Conservation (phyloP, 805 yeast genomes). For the Sporopachydermia lactativora region DNA sequence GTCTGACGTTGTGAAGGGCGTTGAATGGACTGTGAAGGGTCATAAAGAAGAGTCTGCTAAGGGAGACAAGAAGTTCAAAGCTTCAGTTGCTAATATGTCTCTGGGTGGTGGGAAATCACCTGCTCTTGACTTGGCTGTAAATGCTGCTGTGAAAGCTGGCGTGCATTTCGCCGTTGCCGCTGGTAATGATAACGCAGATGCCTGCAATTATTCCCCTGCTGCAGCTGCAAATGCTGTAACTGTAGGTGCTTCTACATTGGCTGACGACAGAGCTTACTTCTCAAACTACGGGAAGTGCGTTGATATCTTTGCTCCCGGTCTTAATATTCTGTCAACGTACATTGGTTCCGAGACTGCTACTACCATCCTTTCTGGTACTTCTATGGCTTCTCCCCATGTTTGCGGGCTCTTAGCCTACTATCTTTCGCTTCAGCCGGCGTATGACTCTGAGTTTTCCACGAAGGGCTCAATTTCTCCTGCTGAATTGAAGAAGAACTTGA, state of each 20-base stretch:
- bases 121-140: conserved; percentile 73
- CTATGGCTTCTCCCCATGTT: conserved; percentile 97
- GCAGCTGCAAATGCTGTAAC: conserved; percentile 68
- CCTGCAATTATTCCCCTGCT: conserved; percentile 89
- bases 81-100: conserved; percentile 86
- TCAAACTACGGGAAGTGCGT: conserved; percentile 95
- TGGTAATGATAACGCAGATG: conserved; percentile 88
- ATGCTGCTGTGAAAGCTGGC: conserved; percentile 82
- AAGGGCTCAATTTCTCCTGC: conserved; percentile 43
- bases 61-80: conserved; percentile 55
- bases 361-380: conserved; percentile 72
- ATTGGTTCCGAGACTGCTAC: conserved; percentile 66
- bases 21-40: conserved; percentile 67
- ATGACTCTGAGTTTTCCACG: conserved; percentile 46
- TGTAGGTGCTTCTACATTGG: conserved; percentile 87
- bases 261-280: conserved; percentile 87
- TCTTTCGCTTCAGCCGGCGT: conserved; percentile 71
- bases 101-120: conserved; percentile 89
- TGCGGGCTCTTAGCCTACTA: conserved; percentile 85
- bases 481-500: conserved; percentile 62
- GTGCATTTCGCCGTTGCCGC: conserved; percentile 93
- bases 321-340: conserved; percentile 72
- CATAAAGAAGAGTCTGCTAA: conserved; percentile 41
- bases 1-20: conserved; percentile 77
- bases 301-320: conserved; percentile 94